Conservation (phyloP, 2,329 filamentous ascomycete genomes). For the Grosmannia serpens region DNA sequence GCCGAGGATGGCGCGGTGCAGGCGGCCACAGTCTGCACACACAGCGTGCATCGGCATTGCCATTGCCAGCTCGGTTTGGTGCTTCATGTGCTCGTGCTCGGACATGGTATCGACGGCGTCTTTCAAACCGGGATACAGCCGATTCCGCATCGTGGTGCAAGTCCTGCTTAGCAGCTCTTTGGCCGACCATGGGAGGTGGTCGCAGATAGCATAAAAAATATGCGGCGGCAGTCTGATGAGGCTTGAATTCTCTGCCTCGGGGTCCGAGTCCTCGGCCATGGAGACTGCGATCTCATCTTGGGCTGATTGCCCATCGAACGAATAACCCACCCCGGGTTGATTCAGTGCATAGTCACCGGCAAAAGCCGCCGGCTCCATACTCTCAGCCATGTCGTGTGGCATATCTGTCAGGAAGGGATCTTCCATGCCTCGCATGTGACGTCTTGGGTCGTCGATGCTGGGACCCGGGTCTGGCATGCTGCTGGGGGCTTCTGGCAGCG, state of each 20-base stretch:
- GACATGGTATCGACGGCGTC: background rate
- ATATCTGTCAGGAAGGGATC: background rate
- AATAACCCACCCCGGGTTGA: too few species aligned
- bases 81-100: background rate
- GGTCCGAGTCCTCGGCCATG: too few species aligned
- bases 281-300: background rate
- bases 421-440: background rate
- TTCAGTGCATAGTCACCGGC: background rate
- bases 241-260: background rate
- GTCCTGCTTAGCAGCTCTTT: slow-evolving; percentile 3
- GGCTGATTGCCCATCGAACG: background rate
- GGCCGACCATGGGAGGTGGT: background rate
- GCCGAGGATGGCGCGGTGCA: background rate
- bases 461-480: too few species aligned
- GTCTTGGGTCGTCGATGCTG: too few species aligned
- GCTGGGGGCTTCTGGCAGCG: too few species aligned
- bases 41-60: background rate
- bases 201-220: background rate
- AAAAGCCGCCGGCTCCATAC: background rate
- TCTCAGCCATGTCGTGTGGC: background rate
- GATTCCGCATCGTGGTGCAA: background rate
- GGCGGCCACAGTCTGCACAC: background rate
- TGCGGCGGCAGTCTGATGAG: background rate
- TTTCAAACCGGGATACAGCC: background rate
- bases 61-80: background rate